A percentile compares a stretch with the other conserved stretches of the same genome.
Conservation (phyloP, 1,284 basidiomycete genomes). For the Ceratobasidium sp. region DNA sequence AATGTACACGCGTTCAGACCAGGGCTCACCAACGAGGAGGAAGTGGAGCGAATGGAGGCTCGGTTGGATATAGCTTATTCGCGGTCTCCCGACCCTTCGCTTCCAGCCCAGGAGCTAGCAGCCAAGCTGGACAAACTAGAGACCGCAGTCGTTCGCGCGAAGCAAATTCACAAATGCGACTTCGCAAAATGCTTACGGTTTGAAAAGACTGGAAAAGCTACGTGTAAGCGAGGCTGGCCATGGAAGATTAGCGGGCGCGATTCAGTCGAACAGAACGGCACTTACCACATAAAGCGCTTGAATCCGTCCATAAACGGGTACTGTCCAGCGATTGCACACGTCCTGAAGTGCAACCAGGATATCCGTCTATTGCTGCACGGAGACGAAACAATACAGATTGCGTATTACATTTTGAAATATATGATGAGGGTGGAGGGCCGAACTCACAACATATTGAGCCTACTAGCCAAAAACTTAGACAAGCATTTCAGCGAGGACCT, state of each 20-base stretch:
- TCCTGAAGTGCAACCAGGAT: constrained; percentile 54
- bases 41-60: neutral
- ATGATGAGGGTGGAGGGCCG: constrained; percentile 47
- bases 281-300: constrained; percentile 26
- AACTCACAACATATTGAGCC: constrained; percentile 48
- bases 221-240: constrained; percentile 56
- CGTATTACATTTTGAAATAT: constrained; percentile 48
- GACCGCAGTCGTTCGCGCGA: neutral
- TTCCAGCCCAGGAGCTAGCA: neutral
- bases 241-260: constrained; percentile 48
- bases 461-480: constrained; percentile 10
- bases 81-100: neutral
- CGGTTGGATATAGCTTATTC: constrained; percentile 36
- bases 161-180: constrained; percentile 47
- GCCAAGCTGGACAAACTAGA: neutral
- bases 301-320: constrained; percentile 52
- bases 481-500: neutral
- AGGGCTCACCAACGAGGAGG: constrained; percentile 33
- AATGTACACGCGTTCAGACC: constrained; percentile 46
- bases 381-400: constrained; percentile 11
- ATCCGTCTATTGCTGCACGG: constrained; percentile 49
- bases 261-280: constrained; percentile 45
- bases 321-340: constrained; percentile 49
- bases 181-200: constrained; percentile 47
- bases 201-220: constrained; percentile 46